Conservation (phyloP, 768 basidiomycete genomes). For the Artomyces pyxidatus region DNA sequence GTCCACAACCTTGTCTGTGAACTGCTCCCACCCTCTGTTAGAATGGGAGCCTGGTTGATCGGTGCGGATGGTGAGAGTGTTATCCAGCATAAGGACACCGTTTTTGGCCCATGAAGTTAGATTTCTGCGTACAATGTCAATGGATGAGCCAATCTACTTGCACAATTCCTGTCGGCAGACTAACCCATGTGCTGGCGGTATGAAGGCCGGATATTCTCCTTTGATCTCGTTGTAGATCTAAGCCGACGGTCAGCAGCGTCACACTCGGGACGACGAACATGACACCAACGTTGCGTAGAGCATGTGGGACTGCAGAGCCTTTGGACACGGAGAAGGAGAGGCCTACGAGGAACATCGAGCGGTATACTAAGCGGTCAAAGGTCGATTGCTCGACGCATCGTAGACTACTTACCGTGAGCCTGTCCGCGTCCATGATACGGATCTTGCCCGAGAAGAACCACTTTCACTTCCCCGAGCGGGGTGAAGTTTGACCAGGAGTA, state of each 20-base stretch:
- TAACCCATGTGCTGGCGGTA: conserved; percentile 77
- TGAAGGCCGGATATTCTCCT: conserved; percentile 73
- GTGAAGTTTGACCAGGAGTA: conserved; percentile 86
- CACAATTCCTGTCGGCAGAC: conserved; percentile 21
- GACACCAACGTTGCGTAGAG: conserved; percentile 6
- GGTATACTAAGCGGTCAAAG: too few relatives aligned
- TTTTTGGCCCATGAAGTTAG: conserved; percentile 73
- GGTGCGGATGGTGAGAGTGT: conserved; percentile 82
- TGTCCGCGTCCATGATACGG: conserved; percentile 77
- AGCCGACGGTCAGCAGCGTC: conserved; percentile 12
- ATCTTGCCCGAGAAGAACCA: conserved; percentile 88
- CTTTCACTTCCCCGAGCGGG: conserved; percentile 74
- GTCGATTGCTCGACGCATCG: too few relatives aligned
- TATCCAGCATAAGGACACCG: conserved; percentile 88
- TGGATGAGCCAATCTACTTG: not conserved
- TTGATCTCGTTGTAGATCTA: conserved; percentile 89
- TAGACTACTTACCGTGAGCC: conserved; percentile 78
- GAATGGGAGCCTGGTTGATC: conserved; percentile 73
- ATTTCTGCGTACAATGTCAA: conserved; percentile 48
- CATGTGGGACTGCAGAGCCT: conserved; percentile 67
- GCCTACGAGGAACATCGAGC: conserved; percentile 47
- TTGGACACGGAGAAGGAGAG: conserved; percentile 85
- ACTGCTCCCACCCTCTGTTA: conserved; percentile 83
- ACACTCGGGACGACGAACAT: conserved; percentile 10
- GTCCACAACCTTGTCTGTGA: conserved; percentile 77